Evolutionary conservation across 169 alveolate species (phyloP).

Genomic region (Perkinsus marinus): DNA sequence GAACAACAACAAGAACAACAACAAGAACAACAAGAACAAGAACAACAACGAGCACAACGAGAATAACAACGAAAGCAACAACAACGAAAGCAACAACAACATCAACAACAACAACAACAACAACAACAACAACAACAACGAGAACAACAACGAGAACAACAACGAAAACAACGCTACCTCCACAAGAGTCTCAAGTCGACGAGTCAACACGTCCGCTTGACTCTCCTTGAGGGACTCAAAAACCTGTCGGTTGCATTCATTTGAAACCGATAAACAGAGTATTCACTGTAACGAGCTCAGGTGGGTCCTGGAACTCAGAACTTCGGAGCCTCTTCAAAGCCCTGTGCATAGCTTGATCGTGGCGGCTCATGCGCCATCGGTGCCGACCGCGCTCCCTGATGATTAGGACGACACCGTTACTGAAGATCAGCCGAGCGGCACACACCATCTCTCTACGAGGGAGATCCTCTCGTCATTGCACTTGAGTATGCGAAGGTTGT

Average conservation of each 20-base stretch:
- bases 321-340: background rate
- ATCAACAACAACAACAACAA: no score
- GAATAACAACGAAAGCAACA: no score
- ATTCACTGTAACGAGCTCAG: background rate
- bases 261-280: background rate
- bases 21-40: no score
- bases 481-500: background rate
- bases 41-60: no score
- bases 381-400: background rate
- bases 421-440: background rate
- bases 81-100: no score
- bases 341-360: background rate
- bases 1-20: no score
- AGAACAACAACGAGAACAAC: no score
- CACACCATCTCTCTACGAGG: background rate
- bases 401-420: background rate
- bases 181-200: background rate
- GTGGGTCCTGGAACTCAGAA: background rate
- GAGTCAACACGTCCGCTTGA: background rate
- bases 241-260: background rate
- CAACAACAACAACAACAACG: no score
- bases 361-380: background rate
- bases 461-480: background rate
- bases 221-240: background rate
- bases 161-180: no score